Evolutionary conservation across 352 stramenopile species (phyloP).

Genomic region (Phytophthora hibernalis): DNA sequence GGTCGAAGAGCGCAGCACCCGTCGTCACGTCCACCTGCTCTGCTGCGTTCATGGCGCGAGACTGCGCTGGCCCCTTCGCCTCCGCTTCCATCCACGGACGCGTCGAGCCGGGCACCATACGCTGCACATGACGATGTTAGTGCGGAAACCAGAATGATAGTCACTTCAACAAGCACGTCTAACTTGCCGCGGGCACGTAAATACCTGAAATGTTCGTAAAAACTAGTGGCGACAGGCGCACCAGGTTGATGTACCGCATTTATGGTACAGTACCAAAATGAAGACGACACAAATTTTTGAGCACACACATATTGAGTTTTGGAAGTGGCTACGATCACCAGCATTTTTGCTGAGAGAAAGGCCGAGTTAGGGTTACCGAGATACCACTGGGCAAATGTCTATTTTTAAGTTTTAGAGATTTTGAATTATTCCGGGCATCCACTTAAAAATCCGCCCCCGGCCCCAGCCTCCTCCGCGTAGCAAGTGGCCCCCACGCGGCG

Average conservation of each 20-base stretch:
- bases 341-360: too few relatives aligned
- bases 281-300: too few relatives aligned
- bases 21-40: conserved; percentile 32
- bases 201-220: conserved; percentile 42
- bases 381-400: too few relatives aligned
- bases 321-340: too few relatives aligned
- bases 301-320: too few relatives aligned
- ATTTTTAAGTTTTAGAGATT: too few relatives aligned
- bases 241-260: not conserved
- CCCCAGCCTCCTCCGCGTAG: too few relatives aligned
- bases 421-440: too few relatives aligned
- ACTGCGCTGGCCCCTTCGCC: conserved; percentile 9
- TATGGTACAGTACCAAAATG: not conserved
- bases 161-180: conserved; percentile 28
- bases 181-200: conserved; percentile 23
- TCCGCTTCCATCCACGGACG: conserved; percentile 29
- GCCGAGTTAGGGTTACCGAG: too few relatives aligned
- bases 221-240: conserved; percentile 26
- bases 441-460: too few relatives aligned
- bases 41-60: conserved; percentile 9
- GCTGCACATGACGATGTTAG: not conserved
- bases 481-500: too few relatives aligned
- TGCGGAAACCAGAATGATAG: conserved; percentile 20
- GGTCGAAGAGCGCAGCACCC: conserved; percentile 45
- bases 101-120: conserved; percentile 10